Evolutionary conservation across 371 early-diverging fungal species (phyloP), one percentile per base, ranked within the genome.

Genomic region (Mortierella sp.): DNA sequence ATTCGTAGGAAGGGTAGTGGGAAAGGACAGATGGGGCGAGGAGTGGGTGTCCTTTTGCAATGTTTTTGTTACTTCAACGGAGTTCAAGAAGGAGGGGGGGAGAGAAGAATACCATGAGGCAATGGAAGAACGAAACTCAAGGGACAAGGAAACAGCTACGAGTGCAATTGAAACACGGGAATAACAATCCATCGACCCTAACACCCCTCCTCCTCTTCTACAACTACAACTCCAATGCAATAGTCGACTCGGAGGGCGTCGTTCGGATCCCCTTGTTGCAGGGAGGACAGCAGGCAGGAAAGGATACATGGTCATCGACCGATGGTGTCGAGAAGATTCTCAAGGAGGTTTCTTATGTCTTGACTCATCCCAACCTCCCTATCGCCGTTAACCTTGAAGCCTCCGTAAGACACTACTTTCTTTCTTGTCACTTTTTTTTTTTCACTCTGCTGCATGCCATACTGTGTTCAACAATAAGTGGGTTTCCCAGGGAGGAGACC

Each of bases 221-320:
- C 1, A 14, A 28, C 34, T 16, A 28, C 61, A 11, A 4, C 61
- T 61, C 8, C 59, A 31, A 31, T 37, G 40, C 34, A 37, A 48
- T 69, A 91, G 97, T 99, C 51, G 99, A 99, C 88, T 87, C 93
- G 21, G 97, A 99, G 90, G 99, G 99, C 69, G 95, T 94, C 8
- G 99, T 99, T 5, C 99, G 99, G 90, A 99, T 99, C 74, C 97
- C 98, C 5, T 99, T 99, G 82, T 91, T 99, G 51, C 99, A 99
- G 89, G 99, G 99, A 5, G 99, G 99, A 92, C 98, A 98, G 83
- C 98, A 98, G 89, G 93, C 94, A 75, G 93, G 95, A 73, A 93
- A 94, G 10, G 98, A 98, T 86, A 90, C 99, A 72, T 98, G 98
- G 99, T 94, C 95, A 59, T 98, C 98, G 11, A 99, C 99, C 34